These are phyloP conservation scores for Jimgerdemannia flammicorona DNA, from an alignment of 192 early-diverging fungal genomes.

Conservation along the genomic window DNA sequence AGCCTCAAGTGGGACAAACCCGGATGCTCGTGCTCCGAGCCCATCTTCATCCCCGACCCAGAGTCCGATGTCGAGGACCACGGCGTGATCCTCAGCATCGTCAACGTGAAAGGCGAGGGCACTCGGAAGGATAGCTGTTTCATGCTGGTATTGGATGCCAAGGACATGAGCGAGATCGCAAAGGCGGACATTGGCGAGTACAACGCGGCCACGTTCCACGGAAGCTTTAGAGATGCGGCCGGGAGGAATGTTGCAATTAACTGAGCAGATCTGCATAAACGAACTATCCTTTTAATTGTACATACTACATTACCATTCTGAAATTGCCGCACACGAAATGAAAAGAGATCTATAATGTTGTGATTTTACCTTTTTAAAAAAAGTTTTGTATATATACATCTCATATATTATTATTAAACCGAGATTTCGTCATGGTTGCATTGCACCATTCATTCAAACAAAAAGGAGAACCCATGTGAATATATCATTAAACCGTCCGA, in stretches of 20 bases:
- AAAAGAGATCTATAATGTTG: no score
- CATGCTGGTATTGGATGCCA: conserved; percentile 26
- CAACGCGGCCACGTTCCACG: conserved; percentile 19
- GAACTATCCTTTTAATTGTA: no score
- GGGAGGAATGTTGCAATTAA: conserved; percentile 2
- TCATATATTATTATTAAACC: no score
- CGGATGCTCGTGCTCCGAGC: conserved; percentile 33
- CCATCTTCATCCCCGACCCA: conserved; percentile 29
- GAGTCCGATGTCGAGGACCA: conserved; percentile 30
- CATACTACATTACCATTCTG: no score
- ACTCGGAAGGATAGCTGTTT: conserved; percentile 13
- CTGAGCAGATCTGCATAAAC: background rate
- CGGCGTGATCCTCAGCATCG: conserved; percentile 28
- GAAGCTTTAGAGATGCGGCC: conserved; percentile 15
- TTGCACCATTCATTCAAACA: no score
- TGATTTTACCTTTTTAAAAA: no score
- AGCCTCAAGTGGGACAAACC: conserved; percentile 28
- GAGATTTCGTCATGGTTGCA: no score
- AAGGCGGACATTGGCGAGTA: conserved; percentile 18
- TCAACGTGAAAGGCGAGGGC: conserved; percentile 13
- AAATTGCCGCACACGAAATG: no score
- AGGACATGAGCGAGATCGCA: conserved; percentile 22
- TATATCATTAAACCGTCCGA: no score
- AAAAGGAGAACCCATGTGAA: no score
- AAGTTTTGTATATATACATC: no score